These are phyloP conservation scores for Xanthoconium stramineum DNA, from an alignment of 768 basidiomycete species.

Conservation along the genomic window DNA sequence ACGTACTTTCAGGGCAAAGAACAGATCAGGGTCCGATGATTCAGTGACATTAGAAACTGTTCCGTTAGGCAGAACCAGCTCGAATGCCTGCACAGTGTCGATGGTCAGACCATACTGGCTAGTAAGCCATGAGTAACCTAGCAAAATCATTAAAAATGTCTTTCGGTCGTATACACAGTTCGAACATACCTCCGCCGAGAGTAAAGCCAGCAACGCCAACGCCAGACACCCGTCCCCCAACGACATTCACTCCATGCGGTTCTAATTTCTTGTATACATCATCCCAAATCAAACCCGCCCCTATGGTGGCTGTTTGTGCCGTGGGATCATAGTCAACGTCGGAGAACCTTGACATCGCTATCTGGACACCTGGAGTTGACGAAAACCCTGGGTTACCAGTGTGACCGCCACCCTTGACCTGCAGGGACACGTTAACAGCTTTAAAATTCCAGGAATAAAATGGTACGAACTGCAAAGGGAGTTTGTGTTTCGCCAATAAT, in stretches of 20 bases:
- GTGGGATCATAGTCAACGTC: slow-evolving; percentile 37
- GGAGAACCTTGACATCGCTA: slow-evolving; percentile 50
- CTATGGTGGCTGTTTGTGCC: slow-evolving; percentile 39
- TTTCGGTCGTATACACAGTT: background rate
- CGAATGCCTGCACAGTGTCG: slow-evolving; percentile 53
- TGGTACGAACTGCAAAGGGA: slow-evolving; percentile 22
- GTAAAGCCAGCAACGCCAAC: slow-evolving; percentile 58
- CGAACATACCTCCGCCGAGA: slow-evolving; percentile 49
- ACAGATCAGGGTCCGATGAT: slow-evolving; percentile 29
- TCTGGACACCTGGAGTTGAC: slow-evolving; percentile 56
- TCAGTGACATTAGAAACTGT: slow-evolving; percentile 35
- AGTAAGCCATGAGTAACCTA: slow-evolving; percentile 43
- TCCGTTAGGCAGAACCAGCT: slow-evolving; percentile 51
- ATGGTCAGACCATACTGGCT: slow-evolving; percentile 59
- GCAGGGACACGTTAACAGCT: background rate
- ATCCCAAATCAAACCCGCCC: slow-evolving; percentile 56
- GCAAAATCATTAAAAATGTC: background rate
- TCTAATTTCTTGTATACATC: slow-evolving; percentile 53
- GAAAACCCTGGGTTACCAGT: slow-evolving; percentile 52
- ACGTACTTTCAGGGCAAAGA: slow-evolving; percentile 43
- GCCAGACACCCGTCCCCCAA: slow-evolving; percentile 53
- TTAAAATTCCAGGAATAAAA: background rate
- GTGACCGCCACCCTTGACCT: slow-evolving; percentile 66
- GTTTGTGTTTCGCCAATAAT: slow-evolving; percentile 42
- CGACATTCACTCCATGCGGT: slow-evolving; percentile 49